Evolutionary conservation across 2,329 filamentous ascomycete species (phyloP).

Genomic region (Plenodomus biglobosus): DNA sequence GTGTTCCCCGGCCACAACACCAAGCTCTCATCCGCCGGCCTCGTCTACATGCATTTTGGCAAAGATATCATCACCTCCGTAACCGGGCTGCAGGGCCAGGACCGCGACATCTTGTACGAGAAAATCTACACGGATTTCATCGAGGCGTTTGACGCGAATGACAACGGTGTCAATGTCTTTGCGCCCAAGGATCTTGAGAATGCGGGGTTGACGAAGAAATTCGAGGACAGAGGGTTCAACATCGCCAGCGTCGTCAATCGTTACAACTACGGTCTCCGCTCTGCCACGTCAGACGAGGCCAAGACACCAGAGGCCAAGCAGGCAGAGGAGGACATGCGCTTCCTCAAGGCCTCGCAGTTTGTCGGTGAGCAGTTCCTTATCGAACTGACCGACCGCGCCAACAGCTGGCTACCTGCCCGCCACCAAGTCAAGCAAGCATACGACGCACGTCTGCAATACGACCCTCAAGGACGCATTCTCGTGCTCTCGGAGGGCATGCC

Average conservation of each 20-base stretch:
- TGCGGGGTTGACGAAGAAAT: conserved; percentile 77
- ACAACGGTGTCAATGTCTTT: conserved; percentile 89
- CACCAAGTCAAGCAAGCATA: conserved; percentile 77
- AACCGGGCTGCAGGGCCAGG: conserved; percentile 62
- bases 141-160: conserved; percentile 95
- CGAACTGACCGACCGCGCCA: conserved; percentile 73
- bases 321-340: conserved; percentile 76
- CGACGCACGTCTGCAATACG: conserved; percentile 64
- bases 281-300: conserved; percentile 29
- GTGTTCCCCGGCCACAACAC: conserved; percentile 82
- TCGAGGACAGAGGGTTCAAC: conserved; percentile 78
- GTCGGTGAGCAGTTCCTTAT: conserved; percentile 88
- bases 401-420: conserved; percentile 85
- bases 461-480: conserved; percentile 75
- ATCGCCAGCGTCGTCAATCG: conserved; percentile 87
- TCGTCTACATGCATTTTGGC: conserved; percentile 96
- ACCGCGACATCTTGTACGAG: conserved; percentile 74
- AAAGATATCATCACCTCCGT: conserved; percentile 74
- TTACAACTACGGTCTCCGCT: conserved; percentile 67
- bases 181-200: conserved; percentile 68
- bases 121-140: conserved; percentile 94
- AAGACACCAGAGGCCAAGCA: conserved; percentile 54
- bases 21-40: conserved; percentile 89
- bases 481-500: conserved; percentile 78
- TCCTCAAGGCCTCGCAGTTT: conserved; percentile 73